Conservation (phyloP, 164 flowering plant species). For the Vitis riparia region DNA sequence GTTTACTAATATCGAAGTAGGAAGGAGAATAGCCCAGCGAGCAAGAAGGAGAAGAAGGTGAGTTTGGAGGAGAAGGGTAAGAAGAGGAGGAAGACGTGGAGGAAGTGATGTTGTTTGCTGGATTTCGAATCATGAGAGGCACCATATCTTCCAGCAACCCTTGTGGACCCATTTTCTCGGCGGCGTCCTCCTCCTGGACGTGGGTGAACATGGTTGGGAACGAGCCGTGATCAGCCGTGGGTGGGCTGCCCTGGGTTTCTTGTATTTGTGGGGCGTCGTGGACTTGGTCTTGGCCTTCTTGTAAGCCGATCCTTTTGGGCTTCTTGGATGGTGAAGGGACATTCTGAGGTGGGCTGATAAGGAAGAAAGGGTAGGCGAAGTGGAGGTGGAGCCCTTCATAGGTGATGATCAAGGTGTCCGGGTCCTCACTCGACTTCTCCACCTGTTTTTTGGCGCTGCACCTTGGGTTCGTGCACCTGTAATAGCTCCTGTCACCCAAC, state of each 20-base stretch:
- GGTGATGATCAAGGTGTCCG: slow-evolving; percentile 74
- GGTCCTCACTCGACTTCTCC: slow-evolving; percentile 73
- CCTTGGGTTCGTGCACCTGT: slow-evolving; percentile 88
- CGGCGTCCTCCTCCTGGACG: neutral
- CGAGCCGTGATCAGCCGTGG: neutral
- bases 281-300: slow-evolving; percentile 12
- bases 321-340: slow-evolving; percentile 37
- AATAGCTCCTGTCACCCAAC: slow-evolving; percentile 67
- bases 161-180: slow-evolving; percentile 25
- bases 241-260: slow-evolving; percentile 12
- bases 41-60: slow-evolving; percentile 35
- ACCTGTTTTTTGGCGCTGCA: slow-evolving; percentile 94
- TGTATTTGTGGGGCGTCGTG: slow-evolving; percentile 2
- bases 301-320: slow-evolving; percentile 24
- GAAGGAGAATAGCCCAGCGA: slow-evolving; percentile 19
- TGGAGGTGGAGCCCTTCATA: slow-evolving; percentile 97
- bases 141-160: slow-evolving; percentile 93
- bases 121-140: slow-evolving; percentile 61
- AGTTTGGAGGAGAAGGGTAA: slow-evolving; percentile 33
- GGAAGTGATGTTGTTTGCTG: slow-evolving; percentile 22
- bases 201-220: neutral
- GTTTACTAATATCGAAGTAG: slow-evolving; percentile 10
- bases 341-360: slow-evolving; percentile 11
- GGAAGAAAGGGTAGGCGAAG: slow-evolving; percentile 62
- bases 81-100: slow-evolving; percentile 34